Conservation (phyloP, 768 basidiomycete species). For the Suillus tomentosus region DNA sequence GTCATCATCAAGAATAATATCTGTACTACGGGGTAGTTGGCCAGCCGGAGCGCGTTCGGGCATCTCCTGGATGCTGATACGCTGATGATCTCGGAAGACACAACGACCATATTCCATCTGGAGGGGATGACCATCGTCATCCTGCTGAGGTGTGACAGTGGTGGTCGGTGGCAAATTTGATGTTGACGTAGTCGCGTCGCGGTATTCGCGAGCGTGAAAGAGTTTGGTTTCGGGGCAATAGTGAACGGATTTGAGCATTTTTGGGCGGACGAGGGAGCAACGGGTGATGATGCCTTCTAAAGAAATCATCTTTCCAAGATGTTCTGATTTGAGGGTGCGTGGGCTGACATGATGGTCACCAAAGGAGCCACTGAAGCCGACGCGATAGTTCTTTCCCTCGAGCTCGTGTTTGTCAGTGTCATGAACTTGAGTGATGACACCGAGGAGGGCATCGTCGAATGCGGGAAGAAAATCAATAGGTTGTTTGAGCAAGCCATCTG, state of each 20-base stretch:
- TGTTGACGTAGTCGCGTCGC: constrained; percentile 87
- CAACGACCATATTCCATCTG: constrained; percentile 93
- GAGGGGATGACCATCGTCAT: constrained; percentile 85
- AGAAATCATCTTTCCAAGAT: constrained; percentile 95
- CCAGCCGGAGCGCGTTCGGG: constrained; percentile 98
- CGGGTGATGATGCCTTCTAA: constrained; percentile 98
- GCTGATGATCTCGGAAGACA: constrained; percentile 94
- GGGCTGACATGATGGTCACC: constrained; percentile 98
- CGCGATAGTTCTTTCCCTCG: constrained; percentile 75
- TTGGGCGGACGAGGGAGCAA: constrained; percentile 96
- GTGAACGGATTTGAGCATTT: constrained; percentile 97
- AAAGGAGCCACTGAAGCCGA: constrained; percentile 95
- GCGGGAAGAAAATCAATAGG: constrained; percentile 88
- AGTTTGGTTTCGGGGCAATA: constrained; percentile 86
- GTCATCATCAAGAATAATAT: constrained; percentile 95
- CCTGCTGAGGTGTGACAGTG: constrained; percentile 85
- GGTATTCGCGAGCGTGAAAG: constrained; percentile 89
- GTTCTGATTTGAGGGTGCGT: constrained; percentile 81
- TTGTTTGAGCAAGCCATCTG: constrained; percentile 86
- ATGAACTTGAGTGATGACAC: constrained; percentile 71
- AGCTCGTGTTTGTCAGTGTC: constrained; percentile 83
- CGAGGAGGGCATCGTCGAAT: constrained; percentile 80
- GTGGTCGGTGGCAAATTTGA: constrained; percentile 86
- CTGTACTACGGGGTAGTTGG: constrained; percentile 93
- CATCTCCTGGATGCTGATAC: constrained; percentile 99